Percentiles rank a stretch among this genome's conserved stretches.
These are phyloP conservation scores for Nigrospora osmanthi DNA, from an alignment of 2,329 filamentous ascomycete genomes.

Conservation along the genomic window DNA sequence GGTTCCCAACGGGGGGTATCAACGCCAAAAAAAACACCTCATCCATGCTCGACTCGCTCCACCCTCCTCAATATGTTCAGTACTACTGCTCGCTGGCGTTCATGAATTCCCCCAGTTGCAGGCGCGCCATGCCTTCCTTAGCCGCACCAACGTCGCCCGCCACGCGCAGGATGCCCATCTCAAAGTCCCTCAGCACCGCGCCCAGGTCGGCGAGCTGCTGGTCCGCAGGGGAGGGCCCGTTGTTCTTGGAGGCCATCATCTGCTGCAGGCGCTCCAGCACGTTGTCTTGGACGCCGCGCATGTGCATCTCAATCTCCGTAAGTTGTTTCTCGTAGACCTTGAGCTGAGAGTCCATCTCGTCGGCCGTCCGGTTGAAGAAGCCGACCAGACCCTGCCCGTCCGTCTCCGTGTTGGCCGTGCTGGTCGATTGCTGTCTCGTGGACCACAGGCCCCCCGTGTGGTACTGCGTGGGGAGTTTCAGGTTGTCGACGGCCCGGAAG, in stretches of 20 bases:
- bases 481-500: constrained; percentile 38
- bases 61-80: constrained; percentile 17
- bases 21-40: constrained; percentile 1
- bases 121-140: constrained; percentile 52
- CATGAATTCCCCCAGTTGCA: constrained; percentile 43
- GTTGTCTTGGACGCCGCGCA: constrained; percentile 54
- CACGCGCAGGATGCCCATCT: constrained; percentile 56
- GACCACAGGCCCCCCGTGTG: constrained; percentile 38
- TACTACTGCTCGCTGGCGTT: constrained; percentile 17
- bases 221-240: constrained; percentile 28
- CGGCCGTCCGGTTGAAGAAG: constrained; percentile 55
- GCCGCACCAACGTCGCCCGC: constrained; percentile 51
- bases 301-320: constrained; percentile 56
- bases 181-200: constrained; percentile 55
- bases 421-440: constrained; percentile 27
- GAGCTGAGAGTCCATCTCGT: constrained; percentile 53
- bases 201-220: constrained; percentile 44
- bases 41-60: not conserved
- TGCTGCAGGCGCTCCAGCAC: constrained; percentile 53
- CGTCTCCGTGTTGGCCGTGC: constrained; percentile 33
- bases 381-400: constrained; percentile 53
- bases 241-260: constrained; percentile 32
- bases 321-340: constrained; percentile 50
- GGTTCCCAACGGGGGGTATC: not conserved
- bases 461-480: constrained; percentile 39